Evolutionary conservation across 225 moss, liverwort and hornwort species (phyloP), one percentile per base, ranked within the genome.

Genomic region (Sphagnum contortum): DNA sequence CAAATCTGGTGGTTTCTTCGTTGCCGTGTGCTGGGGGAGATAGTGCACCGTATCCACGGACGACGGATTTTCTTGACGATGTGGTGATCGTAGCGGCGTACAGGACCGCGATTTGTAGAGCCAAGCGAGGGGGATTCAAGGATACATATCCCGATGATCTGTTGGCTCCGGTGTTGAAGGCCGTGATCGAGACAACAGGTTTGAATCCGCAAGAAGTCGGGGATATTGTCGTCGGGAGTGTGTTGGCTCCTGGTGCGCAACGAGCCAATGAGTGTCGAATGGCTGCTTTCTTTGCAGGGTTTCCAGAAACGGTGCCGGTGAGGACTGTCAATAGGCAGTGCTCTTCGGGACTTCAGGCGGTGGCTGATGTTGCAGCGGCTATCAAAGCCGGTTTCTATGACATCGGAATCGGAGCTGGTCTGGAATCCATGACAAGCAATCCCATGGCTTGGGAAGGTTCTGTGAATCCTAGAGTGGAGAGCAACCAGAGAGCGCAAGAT

Each of bases 271-370:
- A 94, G 66, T 94, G 91, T 71, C 85, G 94, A 47, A 91, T 91
- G 81, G 94, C 94, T 60, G 73, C 91, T 6, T 91, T 94, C 74
- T 91, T 66, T 59, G 94, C 94, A 45, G 94, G 94, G 3, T 80
- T 94, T 74, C 94, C 94, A 12, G 94, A 91, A 59, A 87, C 87
- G 11, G 94, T 94, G 58, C 80, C 94, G 3, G 55, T 94, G 9
- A 81, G 88, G 70, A 94, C 89, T 48, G 91, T 91, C n/a, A 94
- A 94, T 45, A 83, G 94, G 51, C 94, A 89, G 77, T 94, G 94
- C 80, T 91, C 91, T 47, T 94, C 94, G 12, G 89, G 94, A 8
- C 63, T 94, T 67, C 94, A 94, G 78, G 94, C 94, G 47, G 75
- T 94, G 57, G 94, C 91, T 53, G 91, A 91, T 79, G 87, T 94